Evolutionary conservation across 768 basidiomycete genomes (phyloP).

Genomic region (Dictyophora rubrovolvata): DNA sequence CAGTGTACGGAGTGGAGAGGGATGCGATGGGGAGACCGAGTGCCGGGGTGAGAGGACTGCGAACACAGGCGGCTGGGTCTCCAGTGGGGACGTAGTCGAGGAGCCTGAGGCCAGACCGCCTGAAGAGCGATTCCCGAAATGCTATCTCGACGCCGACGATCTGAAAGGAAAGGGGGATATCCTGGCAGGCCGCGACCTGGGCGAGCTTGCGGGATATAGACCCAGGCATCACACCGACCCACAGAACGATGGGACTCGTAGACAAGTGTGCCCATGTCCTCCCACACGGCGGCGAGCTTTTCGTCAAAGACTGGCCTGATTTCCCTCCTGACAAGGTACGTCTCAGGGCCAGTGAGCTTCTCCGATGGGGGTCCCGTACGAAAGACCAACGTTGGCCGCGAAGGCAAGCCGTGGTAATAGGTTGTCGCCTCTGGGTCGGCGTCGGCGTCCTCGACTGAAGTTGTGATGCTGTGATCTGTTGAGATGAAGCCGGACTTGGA

Average conservation of each 20-base stretch:
- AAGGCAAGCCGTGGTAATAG: slow-evolving; percentile 23
- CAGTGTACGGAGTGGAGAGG: slow-evolving; percentile 16
- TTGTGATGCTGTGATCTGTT: too few species aligned
- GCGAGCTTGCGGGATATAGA: slow-evolving; percentile 21
- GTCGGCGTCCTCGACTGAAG: too few species aligned
- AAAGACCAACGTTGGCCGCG: slow-evolving; percentile 19
- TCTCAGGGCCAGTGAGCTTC: slow-evolving; percentile 13
- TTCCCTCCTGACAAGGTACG: slow-evolving; percentile 21
- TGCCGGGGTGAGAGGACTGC: slow-evolving; percentile 23
- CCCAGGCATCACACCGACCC: slow-evolving; percentile 23
- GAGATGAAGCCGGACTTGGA: too few species aligned
- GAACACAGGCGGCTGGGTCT: slow-evolving; percentile 15
- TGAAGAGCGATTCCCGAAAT: slow-evolving; percentile 22
- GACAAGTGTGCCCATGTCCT: slow-evolving; percentile 15
- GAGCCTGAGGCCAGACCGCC: slow-evolving; percentile 15
- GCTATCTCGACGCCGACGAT: slow-evolving; percentile 26
- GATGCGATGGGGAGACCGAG: slow-evolving; percentile 28
- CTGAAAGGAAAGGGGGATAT: slow-evolving; percentile 19
- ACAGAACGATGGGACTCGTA: slow-evolving; percentile 17
- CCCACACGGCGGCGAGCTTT: slow-evolving; percentile 19
- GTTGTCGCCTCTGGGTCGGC: slow-evolving; percentile 4
- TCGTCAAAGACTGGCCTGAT: slow-evolving; percentile 22
- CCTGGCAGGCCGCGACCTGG: slow-evolving; percentile 19
- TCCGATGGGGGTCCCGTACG: slow-evolving; percentile 21
- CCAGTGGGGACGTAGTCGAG: slow-evolving; percentile 12